Percentiles rank a stretch among this genome's conserved stretches.
Evolutionary conservation across 164 flowering plant species (phyloP).

Genomic region (Dillenia turbinata): DNA sequence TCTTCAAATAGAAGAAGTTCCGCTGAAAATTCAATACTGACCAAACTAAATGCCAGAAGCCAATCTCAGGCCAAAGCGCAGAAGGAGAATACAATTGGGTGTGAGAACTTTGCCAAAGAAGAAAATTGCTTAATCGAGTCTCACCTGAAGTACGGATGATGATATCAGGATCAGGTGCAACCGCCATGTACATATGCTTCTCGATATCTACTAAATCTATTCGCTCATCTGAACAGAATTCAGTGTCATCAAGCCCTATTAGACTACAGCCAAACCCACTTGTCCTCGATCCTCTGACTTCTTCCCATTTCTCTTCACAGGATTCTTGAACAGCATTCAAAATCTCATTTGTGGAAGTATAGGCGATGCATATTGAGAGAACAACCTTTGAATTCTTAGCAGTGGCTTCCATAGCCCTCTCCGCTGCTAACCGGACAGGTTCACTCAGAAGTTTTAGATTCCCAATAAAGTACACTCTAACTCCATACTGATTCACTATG

Average conservation of each 20-base stretch:
- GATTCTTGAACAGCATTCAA: constrained; percentile 46
- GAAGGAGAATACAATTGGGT: constrained; percentile 49
- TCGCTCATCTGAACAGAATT: too few species aligned
- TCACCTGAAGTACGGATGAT: constrained; percentile 72
- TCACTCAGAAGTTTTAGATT: constrained; percentile 53
- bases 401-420: constrained; percentile 56
- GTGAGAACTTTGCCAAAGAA: constrained; percentile 65
- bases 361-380: constrained; percentile 58
- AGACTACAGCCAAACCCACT: neutral
- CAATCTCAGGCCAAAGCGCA: constrained; percentile 78
- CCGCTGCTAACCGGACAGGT: constrained; percentile 51
- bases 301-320: constrained; percentile 27
- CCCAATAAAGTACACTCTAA: constrained; percentile 56
- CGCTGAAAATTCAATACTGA: constrained; percentile 58
- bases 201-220: constrained; percentile 50
- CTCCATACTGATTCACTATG: constrained; percentile 45
- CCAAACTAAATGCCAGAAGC: constrained; percentile 62
- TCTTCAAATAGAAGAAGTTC: constrained; percentile 35
- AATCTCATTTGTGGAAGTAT: constrained; percentile 72
- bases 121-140: constrained; percentile 80
- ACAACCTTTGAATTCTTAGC: constrained; percentile 35
- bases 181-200: constrained; percentile 57
- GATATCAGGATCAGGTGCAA: constrained; percentile 70
- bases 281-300: constrained; percentile 3
- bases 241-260: neutral